Conservation (phyloP, 2,329 filamentous ascomycete species). For the Clonostachys byssicola region DNA sequence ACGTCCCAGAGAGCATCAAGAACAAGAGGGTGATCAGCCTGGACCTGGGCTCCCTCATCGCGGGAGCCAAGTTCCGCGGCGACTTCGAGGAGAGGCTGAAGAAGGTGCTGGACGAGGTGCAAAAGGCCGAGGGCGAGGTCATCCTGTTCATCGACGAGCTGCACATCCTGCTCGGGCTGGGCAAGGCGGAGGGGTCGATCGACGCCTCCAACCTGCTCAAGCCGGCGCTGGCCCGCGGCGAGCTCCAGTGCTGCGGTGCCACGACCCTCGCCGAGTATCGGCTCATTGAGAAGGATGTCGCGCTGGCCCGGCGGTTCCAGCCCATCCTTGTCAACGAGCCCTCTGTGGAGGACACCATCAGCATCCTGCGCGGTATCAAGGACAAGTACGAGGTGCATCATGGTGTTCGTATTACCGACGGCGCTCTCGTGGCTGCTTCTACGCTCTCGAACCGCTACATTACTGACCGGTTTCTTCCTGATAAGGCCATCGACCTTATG, state of each 20-base stretch:
- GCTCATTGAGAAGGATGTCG: constrained; percentile 92
- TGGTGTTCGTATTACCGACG: constrained; percentile 90
- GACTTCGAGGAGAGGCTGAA: constrained; percentile 96
- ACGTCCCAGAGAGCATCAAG: constrained; percentile 94
- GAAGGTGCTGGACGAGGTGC: constrained; percentile 84
- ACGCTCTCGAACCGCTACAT: constrained; percentile 95
- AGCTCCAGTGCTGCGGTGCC: constrained; percentile 91
- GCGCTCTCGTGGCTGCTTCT: constrained; percentile 85
- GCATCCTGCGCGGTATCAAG: constrained; percentile 93
- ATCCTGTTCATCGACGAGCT: constrained; percentile 96
- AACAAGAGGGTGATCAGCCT: constrained; percentile 85
- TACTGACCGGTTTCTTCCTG: constrained; percentile 90
- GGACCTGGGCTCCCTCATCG: constrained; percentile 89
- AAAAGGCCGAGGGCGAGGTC: constrained; percentile 82
- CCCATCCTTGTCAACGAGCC: constrained; percentile 93
- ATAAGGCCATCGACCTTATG: constrained; percentile 96
- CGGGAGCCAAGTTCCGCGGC: constrained; percentile 90
- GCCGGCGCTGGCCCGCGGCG: constrained; percentile 86
- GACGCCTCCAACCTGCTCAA: constrained; percentile 95
- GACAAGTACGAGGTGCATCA: constrained; percentile 98
- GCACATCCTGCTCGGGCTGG: constrained; percentile 85
- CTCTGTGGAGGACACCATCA: constrained; percentile 86
- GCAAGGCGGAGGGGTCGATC: constrained; percentile 93
- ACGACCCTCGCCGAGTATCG: constrained; percentile 93
- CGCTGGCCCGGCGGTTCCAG: constrained; percentile 87